Evolutionary conservation across 2,329 filamentous ascomycete species (phyloP).

Genomic region (Ascochyta koolunga): DNA sequence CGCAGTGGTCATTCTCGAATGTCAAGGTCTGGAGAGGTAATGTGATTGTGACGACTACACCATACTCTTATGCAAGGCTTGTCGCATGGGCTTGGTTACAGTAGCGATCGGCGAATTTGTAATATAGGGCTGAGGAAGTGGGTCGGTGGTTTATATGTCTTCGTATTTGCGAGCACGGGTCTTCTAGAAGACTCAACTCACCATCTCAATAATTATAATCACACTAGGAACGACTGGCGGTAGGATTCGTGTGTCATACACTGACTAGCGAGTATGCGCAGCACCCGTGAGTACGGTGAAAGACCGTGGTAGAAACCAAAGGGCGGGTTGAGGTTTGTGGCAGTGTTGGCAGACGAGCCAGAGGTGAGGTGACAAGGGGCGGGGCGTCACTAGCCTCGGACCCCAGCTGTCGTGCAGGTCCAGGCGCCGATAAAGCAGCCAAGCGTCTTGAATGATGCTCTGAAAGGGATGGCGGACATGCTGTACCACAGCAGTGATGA

Average conservation of each 20-base stretch:
- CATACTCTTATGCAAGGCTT: conserved; percentile 12
- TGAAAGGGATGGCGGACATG: conserved; percentile 6
- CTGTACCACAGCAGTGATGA: neutral
- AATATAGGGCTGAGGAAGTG: conserved; percentile 30
- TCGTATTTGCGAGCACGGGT: conserved; percentile 4
- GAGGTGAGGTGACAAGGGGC: neutral
- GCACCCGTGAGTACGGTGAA: conserved; percentile 16
- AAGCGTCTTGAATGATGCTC: conserved; percentile 7
- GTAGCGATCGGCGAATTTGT: conserved; percentile 20
- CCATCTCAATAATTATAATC: conserved; percentile 5
- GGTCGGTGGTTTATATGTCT: conserved; percentile 25
- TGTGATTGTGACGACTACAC: conserved; percentile 13
- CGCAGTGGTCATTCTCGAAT: conserved; percentile 30
- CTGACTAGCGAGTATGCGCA: conserved; percentile 24
- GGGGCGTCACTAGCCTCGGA: neutral
- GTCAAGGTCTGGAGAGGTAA: conserved; percentile 9
- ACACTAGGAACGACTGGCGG: conserved; percentile 7
- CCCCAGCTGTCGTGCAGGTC: conserved; percentile 6
- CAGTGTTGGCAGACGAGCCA: conserved; percentile 18
- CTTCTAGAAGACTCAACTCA: conserved; percentile 19
- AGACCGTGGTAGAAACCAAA: too few species aligned
- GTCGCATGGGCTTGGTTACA: neutral
- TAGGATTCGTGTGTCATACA: conserved; percentile 26
- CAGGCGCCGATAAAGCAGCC: conserved; percentile 7
- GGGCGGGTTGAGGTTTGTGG: conserved; percentile 23